Conservation (phyloP, 2,329 filamentous ascomycete species). For the Graphium sp. region DNA sequence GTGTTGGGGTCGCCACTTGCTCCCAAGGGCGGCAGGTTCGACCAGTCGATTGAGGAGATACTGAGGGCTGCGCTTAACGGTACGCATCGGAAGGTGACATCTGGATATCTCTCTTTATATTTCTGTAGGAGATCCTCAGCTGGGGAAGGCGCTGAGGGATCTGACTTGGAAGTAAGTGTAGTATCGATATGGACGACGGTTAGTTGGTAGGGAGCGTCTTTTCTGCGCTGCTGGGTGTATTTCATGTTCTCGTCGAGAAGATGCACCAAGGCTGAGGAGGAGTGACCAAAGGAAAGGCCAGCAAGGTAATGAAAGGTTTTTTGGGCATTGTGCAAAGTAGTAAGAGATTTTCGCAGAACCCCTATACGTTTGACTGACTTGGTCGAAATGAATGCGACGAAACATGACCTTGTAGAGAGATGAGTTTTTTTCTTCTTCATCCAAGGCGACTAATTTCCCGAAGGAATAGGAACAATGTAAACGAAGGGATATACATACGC, state of each 20-base stretch:
- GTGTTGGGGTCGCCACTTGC: conserved; percentile 13
- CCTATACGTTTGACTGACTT: conserved; percentile 64
- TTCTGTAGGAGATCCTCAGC: conserved; percentile 29
- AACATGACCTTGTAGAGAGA: conserved; percentile 37
- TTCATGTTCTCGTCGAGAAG: conserved; percentile 55
- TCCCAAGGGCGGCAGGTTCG: conserved; percentile 18
- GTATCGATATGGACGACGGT: conserved; percentile 39
- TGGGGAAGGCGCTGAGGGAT: conserved; percentile 8
- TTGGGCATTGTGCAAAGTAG: conserved; percentile 13
- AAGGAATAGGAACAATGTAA: background rate
- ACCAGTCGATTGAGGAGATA: conserved; percentile 35
- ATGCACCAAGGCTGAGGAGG: conserved; percentile 62
- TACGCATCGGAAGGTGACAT: conserved; percentile 44
- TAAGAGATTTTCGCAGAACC: conserved; percentile 29
- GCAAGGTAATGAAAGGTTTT: conserved; percentile 40
- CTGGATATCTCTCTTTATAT: conserved; percentile 45
- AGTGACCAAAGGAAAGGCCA: conserved; percentile 69
- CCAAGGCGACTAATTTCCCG: background rate
- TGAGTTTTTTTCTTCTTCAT: conserved; percentile 5
- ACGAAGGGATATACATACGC: conserved; percentile 6
- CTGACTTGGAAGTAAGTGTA: too few species aligned
- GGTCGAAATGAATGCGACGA: conserved; percentile 55
- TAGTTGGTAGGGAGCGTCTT: conserved; percentile 52
- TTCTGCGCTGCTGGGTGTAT: conserved; percentile 41
- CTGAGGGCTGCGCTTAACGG: conserved; percentile 47